Percentiles rank a stretch among this genome's conserved stretches.
phyloP scores from a whole-genome alignment of 192 early-diverging fungal genomes.

The Chytriomyces confervae region DNA sequence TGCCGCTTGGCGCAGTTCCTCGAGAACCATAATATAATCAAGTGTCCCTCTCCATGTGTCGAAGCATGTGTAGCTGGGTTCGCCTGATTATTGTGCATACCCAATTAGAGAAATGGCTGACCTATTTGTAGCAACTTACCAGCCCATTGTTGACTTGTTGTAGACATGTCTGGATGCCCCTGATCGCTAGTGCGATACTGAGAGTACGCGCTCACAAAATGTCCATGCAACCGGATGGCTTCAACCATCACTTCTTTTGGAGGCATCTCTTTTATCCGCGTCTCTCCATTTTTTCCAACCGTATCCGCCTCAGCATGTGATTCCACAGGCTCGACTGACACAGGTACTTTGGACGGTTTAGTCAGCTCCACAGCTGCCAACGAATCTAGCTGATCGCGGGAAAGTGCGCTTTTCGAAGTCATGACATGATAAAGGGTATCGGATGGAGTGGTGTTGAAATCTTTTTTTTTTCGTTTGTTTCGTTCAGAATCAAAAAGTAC shows the following conservation, averaged over 20 bases:
- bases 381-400: neutral
- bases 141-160: constrained; percentile 7
- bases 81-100: neutral
- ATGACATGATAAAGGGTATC: constrained; percentile 33
- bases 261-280: too few species aligned
- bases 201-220: neutral
- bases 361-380: constrained; percentile 1
- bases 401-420: constrained; percentile 4
- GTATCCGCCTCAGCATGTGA: too few species aligned
- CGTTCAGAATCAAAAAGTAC: neutral
- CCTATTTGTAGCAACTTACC: neutral
- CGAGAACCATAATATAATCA: constrained; percentile 43
- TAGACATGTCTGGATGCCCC: constrained; percentile 6
- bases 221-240: neutral
- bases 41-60: constrained; percentile 47
- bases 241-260: too few species aligned
- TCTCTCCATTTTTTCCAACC: too few species aligned
- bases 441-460: constrained; percentile 34
- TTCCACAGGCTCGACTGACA: too few species aligned
- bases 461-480: neutral
- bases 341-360: neutral
- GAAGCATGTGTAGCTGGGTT: constrained; percentile 45
- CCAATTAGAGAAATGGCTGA: too few species aligned
- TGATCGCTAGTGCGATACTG: neutral
- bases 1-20: neutral